Evolutionary conservation across 768 basidiomycete species (phyloP).

Genomic region (Terana coerulea): DNA sequence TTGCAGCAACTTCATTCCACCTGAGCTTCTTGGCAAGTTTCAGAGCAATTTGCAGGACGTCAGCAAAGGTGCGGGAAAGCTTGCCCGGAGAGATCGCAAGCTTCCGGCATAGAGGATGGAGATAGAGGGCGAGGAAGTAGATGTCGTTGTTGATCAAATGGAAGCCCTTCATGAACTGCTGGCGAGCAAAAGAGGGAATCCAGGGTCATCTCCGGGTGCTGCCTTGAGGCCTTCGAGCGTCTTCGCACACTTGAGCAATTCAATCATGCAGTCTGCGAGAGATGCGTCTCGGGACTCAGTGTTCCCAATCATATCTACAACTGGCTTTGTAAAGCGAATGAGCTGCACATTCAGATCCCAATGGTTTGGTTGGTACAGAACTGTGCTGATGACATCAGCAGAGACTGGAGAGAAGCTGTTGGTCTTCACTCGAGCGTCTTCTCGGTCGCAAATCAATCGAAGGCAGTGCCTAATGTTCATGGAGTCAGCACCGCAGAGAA

Average conservation of each 20-base stretch:
- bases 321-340: slow-evolving; percentile 24
- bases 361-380: background rate
- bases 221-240: slow-evolving; percentile 16
- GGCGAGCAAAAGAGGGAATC: slow-evolving; percentile 25
- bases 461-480: background rate
- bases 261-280: slow-evolving; percentile 35
- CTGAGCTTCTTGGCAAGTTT: slow-evolving; percentile 23
- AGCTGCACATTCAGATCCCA: slow-evolving; percentile 25
- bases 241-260: slow-evolving; percentile 25
- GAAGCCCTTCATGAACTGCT: slow-evolving; percentile 27
- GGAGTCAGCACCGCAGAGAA: no score
- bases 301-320: slow-evolving; percentile 34
- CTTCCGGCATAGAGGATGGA: slow-evolving; percentile 33
- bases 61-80: slow-evolving; percentile 18
- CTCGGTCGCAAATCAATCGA: background rate
- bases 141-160: slow-evolving; percentile 31
- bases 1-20: slow-evolving; percentile 21
- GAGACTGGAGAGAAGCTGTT: background rate
- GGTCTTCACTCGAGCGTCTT: background rate
- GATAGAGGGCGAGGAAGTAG: slow-evolving; percentile 31
- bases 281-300: slow-evolving; percentile 27
- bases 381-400: background rate
- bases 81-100: slow-evolving; percentile 28
- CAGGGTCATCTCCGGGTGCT: slow-evolving; percentile 18
- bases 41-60: slow-evolving; percentile 20